These are phyloP conservation scores for Cryptosporidium felis DNA, from an alignment of 169 alveolate genomes.

Conservation along the genomic window DNA sequence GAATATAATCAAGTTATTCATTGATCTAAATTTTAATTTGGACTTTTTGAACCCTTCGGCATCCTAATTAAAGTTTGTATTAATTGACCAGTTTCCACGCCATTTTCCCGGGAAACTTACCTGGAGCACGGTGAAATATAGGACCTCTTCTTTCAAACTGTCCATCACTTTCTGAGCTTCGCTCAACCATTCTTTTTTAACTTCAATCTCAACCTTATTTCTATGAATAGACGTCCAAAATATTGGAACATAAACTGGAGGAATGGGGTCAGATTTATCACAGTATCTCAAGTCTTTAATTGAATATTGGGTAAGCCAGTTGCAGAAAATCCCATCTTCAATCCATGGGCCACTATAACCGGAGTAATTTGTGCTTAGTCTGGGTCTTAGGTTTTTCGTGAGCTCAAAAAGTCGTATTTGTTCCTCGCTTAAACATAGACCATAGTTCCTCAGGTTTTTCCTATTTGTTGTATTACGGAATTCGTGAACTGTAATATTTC, in stretches of 20 bases:
- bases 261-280: background rate
- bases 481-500: background rate
- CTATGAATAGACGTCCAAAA: constrained; percentile 72
- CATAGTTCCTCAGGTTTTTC: background rate
- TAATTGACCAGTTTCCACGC: background rate
- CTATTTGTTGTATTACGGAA: background rate
- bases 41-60: constrained; percentile 69
- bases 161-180: constrained; percentile 21
- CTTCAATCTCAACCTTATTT: constrained; percentile 18
- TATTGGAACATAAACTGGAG: constrained; percentile 61
- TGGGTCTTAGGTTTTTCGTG: constrained; percentile 52
- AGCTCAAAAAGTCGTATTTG: constrained; percentile 24
- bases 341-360: constrained; percentile 72
- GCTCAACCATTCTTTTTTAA: background rate
- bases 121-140: constrained; percentile 70
- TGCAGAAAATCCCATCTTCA: constrained; percentile 68
- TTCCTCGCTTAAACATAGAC: constrained; percentile 40
- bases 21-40: constrained; percentile 18
- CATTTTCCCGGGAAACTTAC: constrained; percentile 1
- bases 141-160: background rate
- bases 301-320: constrained; percentile 28
- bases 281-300: background rate
- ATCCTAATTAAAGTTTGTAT: constrained; percentile 31
- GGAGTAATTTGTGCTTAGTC: constrained; percentile 60
- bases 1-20: constrained; percentile 36